These are phyloP conservation scores for Oryza officinalis DNA, from an alignment of 176 grass and related monocot genomes.

Conservation along the genomic window DNA sequence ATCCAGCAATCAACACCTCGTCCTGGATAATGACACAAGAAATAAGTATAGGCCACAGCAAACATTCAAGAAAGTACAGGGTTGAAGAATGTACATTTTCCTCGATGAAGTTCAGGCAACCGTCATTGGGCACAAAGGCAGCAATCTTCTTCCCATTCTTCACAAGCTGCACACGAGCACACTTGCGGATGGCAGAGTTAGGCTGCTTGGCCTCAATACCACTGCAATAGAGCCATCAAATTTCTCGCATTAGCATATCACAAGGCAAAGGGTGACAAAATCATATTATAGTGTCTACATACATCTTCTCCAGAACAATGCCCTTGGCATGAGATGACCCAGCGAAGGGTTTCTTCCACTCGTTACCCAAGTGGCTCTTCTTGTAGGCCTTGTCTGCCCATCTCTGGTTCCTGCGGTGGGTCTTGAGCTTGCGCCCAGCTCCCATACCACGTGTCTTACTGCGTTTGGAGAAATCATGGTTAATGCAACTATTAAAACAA, in stretches of 20 bases:
- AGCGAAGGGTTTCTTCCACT: slow-evolving; percentile 75
- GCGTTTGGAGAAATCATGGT: not conserved
- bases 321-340: slow-evolving; percentile 74
- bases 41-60: slow-evolving; percentile 3
- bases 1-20: slow-evolving; percentile 72
- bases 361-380: slow-evolving; percentile 73
- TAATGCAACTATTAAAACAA: not conserved
- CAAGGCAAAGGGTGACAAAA: slow-evolving; percentile 2
- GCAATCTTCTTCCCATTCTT: slow-evolving; percentile 82
- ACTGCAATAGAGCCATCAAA: slow-evolving; percentile 27
- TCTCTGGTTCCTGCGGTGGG: slow-evolving; percentile 67
- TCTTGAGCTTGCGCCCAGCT: slow-evolving; percentile 72
- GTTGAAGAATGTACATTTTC: slow-evolving; percentile 42
- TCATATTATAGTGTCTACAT: not conserved
- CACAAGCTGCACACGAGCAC: slow-evolving; percentile 70
- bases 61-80: not conserved
- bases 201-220: slow-evolving; percentile 79
- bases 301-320: slow-evolving; percentile 81
- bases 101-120: slow-evolving; percentile 73
- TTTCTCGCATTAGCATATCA: not conserved
- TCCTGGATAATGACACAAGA: slow-evolving; percentile 32
- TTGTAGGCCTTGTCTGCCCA: slow-evolving; percentile 82
- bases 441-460: slow-evolving; percentile 84
- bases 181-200: slow-evolving; percentile 76
- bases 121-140: slow-evolving; percentile 67